Percentiles rank a stretch among this genome's conserved stretches.
phyloP scores from a whole-genome alignment of 2,329 filamentous ascomycete species.

The Colletotrichum lindemuthianum region DNA sequence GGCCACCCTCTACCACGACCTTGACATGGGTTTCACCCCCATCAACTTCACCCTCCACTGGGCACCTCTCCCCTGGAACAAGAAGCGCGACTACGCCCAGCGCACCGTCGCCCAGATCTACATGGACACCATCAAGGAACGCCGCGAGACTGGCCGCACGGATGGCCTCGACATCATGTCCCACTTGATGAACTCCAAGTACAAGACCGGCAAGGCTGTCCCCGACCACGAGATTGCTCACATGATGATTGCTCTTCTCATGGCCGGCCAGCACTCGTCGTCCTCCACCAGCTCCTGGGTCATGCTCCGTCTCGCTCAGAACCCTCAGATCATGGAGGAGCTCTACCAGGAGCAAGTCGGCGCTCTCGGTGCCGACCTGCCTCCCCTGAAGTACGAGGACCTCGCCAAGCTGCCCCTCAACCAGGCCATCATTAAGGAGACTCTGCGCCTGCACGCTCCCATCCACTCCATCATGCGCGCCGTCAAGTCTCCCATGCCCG shows the following conservation, averaged over 20 bases:
- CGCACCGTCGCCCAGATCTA: constrained; percentile 84
- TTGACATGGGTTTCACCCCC: constrained; percentile 89
- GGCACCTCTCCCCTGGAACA: constrained; percentile 90
- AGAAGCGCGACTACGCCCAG: constrained; percentile 81
- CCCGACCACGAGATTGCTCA: constrained; percentile 87
- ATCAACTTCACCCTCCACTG: constrained; percentile 93
- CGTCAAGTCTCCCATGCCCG: constrained; percentile 86
- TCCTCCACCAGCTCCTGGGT: constrained; percentile 89
- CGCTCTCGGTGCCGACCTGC: constrained; percentile 78
- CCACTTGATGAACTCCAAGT: constrained; percentile 85
- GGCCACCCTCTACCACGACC: constrained; percentile 84
- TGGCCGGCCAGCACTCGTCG: constrained; percentile 92
- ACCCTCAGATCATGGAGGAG: constrained; percentile 82
- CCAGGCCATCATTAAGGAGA: constrained; percentile 88
- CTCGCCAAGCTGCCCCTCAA: constrained; percentile 84
- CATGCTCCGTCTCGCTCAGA: constrained; percentile 79
- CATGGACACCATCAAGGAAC: constrained; percentile 81
- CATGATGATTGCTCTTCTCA: constrained; percentile 94
- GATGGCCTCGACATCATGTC: constrained; percentile 83
- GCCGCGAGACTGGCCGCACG: constrained; percentile 63
- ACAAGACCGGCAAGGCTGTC: constrained; percentile 84
- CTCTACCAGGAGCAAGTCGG: constrained; percentile 84
- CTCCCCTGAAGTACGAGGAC: constrained; percentile 79
- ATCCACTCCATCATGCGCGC: constrained; percentile 96
- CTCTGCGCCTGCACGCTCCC: constrained; percentile 87